Evolutionary conservation across 164 flowering plant species (phyloP), one percentile per base, ranked within the genome.

Genomic region (Magnolia kwangsiensis): DNA sequence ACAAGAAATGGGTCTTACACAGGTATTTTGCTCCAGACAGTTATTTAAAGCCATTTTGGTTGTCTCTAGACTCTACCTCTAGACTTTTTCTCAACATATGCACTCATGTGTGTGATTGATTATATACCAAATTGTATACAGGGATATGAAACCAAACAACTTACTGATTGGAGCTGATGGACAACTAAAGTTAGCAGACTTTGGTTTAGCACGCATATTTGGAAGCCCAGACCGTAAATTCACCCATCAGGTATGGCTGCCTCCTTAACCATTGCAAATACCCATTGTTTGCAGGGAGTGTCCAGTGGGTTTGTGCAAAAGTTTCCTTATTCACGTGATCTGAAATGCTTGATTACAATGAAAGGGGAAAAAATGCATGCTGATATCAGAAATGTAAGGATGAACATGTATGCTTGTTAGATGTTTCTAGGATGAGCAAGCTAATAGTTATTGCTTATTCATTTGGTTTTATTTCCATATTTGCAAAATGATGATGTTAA

Each of bases 61-160:
- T 3, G 19, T 66, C 4, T n/a, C 10, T 78, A 13, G 29, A 7
- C 21, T 45, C 45, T 58, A 3, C 23, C 72, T 78, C 50, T 77
- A 37, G 69, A 11, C 14, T 55, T 80, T 61, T 13, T 72, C 10
- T 5, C 69, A 16, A n/a, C 19, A 64, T 69, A 20, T 21, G 59
- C 55, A n/a, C 7, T 49, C 9, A 27, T 16, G n/a, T 2, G 18
- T 70, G 19, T 50, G 49, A 50, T 16, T 29, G 19, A 71, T 50
- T 63, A 51, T 72, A 19, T 67, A 31, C 49, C 61, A 14, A 73
- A 51, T 83, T 71, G 69, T 78, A 76, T 78, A 1, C 91, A 94
- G 98, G 89, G 99, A 96, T 87, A 96, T 94, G 99, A 96, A 96
- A 83, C 99, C 99, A 37, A 96, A 96, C 74, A 96, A 96, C 77